Evolutionary conservation across 371 early-diverging fungal species (phyloP), one percentile per base, ranked within the genome.

Genomic region (Parasitella parasitica): DNA sequence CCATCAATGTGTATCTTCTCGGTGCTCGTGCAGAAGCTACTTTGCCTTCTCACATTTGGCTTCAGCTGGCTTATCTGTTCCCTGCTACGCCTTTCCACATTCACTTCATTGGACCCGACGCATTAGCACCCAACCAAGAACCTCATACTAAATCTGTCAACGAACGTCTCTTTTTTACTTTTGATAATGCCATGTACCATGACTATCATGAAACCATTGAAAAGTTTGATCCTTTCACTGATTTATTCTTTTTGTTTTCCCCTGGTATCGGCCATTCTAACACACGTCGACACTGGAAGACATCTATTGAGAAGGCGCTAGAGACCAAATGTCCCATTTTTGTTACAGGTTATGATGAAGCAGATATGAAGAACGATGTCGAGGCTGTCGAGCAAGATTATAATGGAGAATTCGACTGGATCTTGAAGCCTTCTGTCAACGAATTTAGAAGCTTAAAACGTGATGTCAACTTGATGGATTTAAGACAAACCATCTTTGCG

Each of bases 301-400:
- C 84, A n/a, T 83, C 91, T 13, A 76, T 92, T 34, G 80, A 84
- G 38, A 80, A 86, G 66, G 73, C 88, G 56, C 67, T 92, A 34
- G 89, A 89, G 61, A 92, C 94, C 41, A 90, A 92, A 70, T 93
- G 94, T 50, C 80, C 92, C 18, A 86, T 92, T 28, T 91, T 93
- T 66, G 78, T 88, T 11, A 92, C 94, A 1, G 91, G 91, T 3
- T 92, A 87, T 73, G 89, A 91, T 69, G 79, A 88, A 58, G 66
- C 76, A 20, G 92, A 93, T 75, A 79, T 91, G 72, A 59, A 65
- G 52, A 77, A 65, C 9, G 92, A 92, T 59, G 73, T 90, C 16
- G 69, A 64, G 28, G 87, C 84, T 22, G 78, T 91, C 15, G 78
- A 80, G 36, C 75, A 88, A 66, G 86, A 86, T 55, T 80, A 85